Evolutionary conservation across 257 asterid genomes (phyloP).

Genomic region (Petunia axillaris): DNA sequence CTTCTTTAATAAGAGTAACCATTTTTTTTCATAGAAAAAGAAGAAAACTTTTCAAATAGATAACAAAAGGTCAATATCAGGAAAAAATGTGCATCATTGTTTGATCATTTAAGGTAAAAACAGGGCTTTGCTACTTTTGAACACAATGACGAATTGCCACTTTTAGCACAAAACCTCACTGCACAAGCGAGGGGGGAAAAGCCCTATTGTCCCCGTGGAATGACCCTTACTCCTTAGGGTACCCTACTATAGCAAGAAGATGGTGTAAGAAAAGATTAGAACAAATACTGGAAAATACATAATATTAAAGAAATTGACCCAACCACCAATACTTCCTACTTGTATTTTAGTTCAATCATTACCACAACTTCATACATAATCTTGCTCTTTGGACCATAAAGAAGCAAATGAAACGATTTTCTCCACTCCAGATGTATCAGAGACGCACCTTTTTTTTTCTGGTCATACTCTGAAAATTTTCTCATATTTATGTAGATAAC

Average conservation of each 20-base stretch:
- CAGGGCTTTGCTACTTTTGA: background rate
- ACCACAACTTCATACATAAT: background rate
- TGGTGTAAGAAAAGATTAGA: background rate
- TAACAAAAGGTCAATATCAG: background rate
- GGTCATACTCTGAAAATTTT: background rate
- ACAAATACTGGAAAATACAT: background rate
- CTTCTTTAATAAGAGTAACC: too few species aligned
- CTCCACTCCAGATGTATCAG: background rate
- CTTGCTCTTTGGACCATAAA: slow-evolving; percentile 19
- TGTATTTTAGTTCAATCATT: slow-evolving; percentile 3
- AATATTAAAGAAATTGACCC: background rate
- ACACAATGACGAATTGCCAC: background rate
- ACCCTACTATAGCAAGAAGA: slow-evolving; percentile 4
- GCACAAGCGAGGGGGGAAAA: background rate
- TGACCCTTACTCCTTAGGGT: background rate
- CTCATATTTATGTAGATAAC: background rate
- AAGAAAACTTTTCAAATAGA: background rate
- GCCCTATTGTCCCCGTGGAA: background rate
- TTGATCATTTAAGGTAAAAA: slow-evolving; percentile 11
- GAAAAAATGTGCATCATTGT: slow-evolving; percentile 10
- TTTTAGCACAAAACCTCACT: slow-evolving; percentile 1
- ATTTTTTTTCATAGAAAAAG: background rate
- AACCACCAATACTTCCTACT: slow-evolving; percentile 14
- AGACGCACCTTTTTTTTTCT: background rate
- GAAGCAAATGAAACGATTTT: slow-evolving; percentile 5